These are phyloP conservation scores for Uromyces viciae-fabae DNA, from an alignment of 1,284 basidiomycete species.

Conservation along the genomic window DNA sequence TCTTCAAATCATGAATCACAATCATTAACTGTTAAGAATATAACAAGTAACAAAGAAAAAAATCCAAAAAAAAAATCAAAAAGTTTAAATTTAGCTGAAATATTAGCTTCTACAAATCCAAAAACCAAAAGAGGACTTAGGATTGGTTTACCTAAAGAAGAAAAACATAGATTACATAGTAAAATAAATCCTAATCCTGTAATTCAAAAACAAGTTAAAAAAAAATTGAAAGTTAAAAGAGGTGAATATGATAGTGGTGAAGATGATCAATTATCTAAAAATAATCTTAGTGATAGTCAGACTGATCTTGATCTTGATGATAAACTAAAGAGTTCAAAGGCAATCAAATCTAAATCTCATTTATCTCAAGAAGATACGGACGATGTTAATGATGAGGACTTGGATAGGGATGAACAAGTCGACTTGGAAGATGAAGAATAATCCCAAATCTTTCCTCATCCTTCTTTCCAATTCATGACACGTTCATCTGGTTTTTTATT, in stretches of 20 bases:
- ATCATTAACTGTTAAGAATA: not conserved
- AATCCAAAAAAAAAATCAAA: not conserved
- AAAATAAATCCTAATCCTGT: constrained; percentile 42
- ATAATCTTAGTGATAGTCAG: constrained; percentile 47
- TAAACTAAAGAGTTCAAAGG: constrained; percentile 46
- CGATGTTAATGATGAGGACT: too few species aligned
- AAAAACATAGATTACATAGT: constrained; percentile 28
- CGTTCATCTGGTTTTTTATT: too few species aligned
- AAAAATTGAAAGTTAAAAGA: constrained; percentile 29
- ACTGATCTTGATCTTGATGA: constrained; percentile 44
- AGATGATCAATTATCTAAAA: constrained; percentile 45
- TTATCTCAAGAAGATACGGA: constrained; percentile 44
- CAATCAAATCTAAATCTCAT: constrained; percentile 11
- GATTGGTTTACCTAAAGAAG: constrained; percentile 36
- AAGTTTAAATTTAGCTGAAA: constrained; percentile 12
- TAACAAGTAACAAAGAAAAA: not conserved
- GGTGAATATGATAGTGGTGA: constrained; percentile 44
- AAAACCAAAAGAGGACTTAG: constrained; percentile 2
- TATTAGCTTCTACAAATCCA: constrained; percentile 4
- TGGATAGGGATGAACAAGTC: too few species aligned
- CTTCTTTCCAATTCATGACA: too few species aligned
- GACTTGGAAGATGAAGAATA: too few species aligned
- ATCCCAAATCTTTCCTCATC: too few species aligned
- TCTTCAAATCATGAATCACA: too few species aligned
- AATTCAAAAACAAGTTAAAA: constrained; percentile 42